Base-by-base conservation (phyloP, 1,284 basidiomycete species). In the Trichosporon ovoides region DNA sequence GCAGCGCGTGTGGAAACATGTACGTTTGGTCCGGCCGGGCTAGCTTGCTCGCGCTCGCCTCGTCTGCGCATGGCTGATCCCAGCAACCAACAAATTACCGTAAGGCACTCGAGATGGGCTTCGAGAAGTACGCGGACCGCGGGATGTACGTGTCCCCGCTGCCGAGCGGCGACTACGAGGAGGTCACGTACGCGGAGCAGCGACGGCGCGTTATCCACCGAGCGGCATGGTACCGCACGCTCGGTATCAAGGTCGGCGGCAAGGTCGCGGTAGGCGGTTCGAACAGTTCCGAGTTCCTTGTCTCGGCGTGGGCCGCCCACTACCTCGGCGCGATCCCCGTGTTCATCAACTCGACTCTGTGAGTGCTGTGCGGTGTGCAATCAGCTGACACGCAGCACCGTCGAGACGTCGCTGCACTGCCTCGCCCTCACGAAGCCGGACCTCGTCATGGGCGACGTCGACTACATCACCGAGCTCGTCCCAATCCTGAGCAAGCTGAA, bases 261-360 rank as follows among this genome's bases (percentile, higher is more conserved):
- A 57, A 60, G 38, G 60, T 74, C 7, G 71, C 66, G 7, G 66
- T 74, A 19, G 70, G 68, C 2, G 72, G 72, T 18, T 53, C 56
- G 16, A 74, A 74, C 61, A 46, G 24, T 18, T 40, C 40, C n/a
- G 52, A 37, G 18, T 57, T 75, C 38, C 66, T 73, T 22, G 73
- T 57, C n/a, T 43, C 66, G 1, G 73, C 67, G 34, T 52, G 69
- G 13, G 74, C 72, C 7, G 59, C 57, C 0, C 68, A 72, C 24
- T 62, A 74, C 37, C 66, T 73, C 33, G 74, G 72, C 2, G 74
- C 66, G 9, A 64, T 73, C 7, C 58, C 68, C 0, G 69, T 74
- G 7, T 66, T 64, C 22, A 58, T 76, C 20, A 76, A 76, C 57
- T 66, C 70, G 14, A 72, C 69, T 64, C 60, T 76, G 70, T 72